Evolutionary conservation across 495 filamentous ascomycete genomes (phyloP).

Genomic region (Tuber calosporum): DNA sequence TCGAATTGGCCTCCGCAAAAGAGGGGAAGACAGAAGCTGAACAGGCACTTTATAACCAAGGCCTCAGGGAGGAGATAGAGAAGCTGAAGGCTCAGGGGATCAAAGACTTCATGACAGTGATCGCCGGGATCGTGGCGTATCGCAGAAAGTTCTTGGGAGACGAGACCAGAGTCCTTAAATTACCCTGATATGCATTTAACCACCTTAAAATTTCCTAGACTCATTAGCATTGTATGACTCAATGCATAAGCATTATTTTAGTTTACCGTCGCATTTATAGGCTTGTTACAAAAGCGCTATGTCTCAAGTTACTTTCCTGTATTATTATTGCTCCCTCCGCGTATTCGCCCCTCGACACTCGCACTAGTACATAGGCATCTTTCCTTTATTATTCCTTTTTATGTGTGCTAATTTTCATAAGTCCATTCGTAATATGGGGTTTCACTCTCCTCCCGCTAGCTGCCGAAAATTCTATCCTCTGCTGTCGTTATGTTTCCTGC

Average conservation of each 20-base stretch:
- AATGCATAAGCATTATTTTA: not conserved
- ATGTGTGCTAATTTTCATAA: not conserved
- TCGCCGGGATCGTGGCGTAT: constrained; percentile 71
- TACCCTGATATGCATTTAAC: constrained; percentile 14
- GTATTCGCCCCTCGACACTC: not conserved
- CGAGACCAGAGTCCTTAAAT: constrained; percentile 26
- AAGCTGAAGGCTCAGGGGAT: constrained; percentile 65
- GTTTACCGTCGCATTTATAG: not conserved
- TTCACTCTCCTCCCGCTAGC: not conserved
- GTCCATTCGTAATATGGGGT: not conserved
- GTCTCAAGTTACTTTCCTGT: not conserved
- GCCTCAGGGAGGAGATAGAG: constrained; percentile 67
- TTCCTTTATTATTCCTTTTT: not conserved
- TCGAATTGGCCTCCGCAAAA: constrained; percentile 66
- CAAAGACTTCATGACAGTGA: constrained; percentile 74
- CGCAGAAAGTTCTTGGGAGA: constrained; percentile 47
- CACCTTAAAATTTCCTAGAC: constrained; percentile 1
- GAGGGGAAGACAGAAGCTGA: constrained; percentile 66
- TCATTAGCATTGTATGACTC: not conserved
- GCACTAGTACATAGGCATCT: not conserved
- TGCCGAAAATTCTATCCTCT: not conserved
- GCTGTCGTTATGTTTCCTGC: not conserved
- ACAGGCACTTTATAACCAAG: constrained; percentile 62
- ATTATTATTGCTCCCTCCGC: not conserved
- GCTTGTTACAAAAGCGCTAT: not conserved